phyloP scores from a whole-genome alignment of 345 rosid species.

The Arabis hirsuta region DNA sequence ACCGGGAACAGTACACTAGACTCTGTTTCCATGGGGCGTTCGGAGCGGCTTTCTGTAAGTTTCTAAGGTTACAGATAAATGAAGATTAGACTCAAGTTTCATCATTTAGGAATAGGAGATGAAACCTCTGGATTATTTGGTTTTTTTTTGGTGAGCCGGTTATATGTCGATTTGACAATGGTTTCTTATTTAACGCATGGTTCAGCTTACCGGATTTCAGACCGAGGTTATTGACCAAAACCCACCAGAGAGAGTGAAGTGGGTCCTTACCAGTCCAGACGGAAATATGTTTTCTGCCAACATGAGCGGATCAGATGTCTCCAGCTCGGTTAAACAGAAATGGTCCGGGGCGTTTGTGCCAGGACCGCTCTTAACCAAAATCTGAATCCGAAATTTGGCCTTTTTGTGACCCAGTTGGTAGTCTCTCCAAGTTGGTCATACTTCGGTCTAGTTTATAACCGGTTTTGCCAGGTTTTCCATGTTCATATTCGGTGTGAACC shows the following conservation, averaged over 20 bases:
- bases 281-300: slow-evolving; percentile 50
- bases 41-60: slow-evolving; percentile 16
- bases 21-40: slow-evolving; percentile 11
- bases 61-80: background rate
- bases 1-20: slow-evolving; percentile 14
- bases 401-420: slow-evolving; percentile 9
- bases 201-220: slow-evolving; percentile 25
- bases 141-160: background rate
- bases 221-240: slow-evolving; percentile 33
- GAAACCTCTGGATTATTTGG: background rate
- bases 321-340: slow-evolving; percentile 48
- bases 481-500: background rate
- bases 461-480: slow-evolving; percentile 19
- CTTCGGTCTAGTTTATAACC: slow-evolving; percentile 14
- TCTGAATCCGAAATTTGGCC: slow-evolving; percentile 15
- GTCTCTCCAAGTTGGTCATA: slow-evolving; percentile 22
- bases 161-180: slow-evolving; percentile 3
- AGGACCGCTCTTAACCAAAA: slow-evolving; percentile 32
- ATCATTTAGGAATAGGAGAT: background rate
- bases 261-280: slow-evolving; percentile 59
- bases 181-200: slow-evolving; percentile 21
- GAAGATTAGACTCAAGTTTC: slow-evolving; percentile 1
- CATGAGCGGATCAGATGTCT: slow-evolving; percentile 48
- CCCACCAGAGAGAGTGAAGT: slow-evolving; percentile 54
- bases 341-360: slow-evolving; percentile 59